A percentile compares a stretch with the other conserved stretches of the same genome.
Conservation (phyloP, 1,284 basidiomycete genomes). For the Ustilago curta region DNA sequence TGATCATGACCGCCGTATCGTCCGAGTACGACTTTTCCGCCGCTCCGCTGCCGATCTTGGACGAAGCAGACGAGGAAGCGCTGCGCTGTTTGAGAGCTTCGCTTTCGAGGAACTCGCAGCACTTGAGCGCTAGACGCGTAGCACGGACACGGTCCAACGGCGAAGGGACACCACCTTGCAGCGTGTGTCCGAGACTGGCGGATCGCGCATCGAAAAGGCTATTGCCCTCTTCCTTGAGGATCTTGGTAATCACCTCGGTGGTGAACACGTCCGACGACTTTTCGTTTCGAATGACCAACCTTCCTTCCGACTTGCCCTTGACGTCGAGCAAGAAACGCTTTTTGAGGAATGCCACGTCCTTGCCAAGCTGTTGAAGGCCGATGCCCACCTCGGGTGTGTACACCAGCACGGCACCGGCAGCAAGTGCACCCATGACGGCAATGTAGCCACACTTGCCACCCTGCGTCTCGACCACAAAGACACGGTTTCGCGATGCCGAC, state of each 20-base stretch:
- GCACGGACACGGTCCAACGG: conserved; percentile 93
- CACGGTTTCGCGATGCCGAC: conserved; percentile 90
- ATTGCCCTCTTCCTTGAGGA: conserved; percentile 92
- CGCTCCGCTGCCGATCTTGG: conserved; percentile 67
- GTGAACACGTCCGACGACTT: conserved; percentile 87
- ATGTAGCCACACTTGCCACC: conserved; percentile 96
- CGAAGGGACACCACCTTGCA: conserved; percentile 94
- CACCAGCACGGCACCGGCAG: conserved; percentile 89
- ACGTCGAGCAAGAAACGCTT: conserved; percentile 86
- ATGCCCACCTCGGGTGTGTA: conserved; percentile 96
- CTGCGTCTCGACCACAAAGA: conserved; percentile 98
- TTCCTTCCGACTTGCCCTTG: conserved; percentile 90
- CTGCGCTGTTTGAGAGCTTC: conserved; percentile 74
- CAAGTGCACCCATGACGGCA: conserved; percentile 92
- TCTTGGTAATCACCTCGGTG: conserved; percentile 90
- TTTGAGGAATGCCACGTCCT: conserved; percentile 90
- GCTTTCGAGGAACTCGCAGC: conserved; percentile 92
- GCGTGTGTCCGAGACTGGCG: conserved; percentile 92
- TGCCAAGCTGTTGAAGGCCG: conserved; percentile 80
- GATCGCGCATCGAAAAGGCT: conserved; percentile 92
- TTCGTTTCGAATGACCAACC: conserved; percentile 86
- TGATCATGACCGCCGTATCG: conserved; percentile 88
- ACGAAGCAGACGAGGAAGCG: conserved; percentile 43
- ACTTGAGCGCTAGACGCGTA: conserved; percentile 87
- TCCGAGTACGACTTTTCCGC: conserved; percentile 47